A percentile compares a stretch with the other conserved stretches of the same genome.
Conservation (phyloP, 805 yeast genomes). For the Barnettozyma sp. region DNA sequence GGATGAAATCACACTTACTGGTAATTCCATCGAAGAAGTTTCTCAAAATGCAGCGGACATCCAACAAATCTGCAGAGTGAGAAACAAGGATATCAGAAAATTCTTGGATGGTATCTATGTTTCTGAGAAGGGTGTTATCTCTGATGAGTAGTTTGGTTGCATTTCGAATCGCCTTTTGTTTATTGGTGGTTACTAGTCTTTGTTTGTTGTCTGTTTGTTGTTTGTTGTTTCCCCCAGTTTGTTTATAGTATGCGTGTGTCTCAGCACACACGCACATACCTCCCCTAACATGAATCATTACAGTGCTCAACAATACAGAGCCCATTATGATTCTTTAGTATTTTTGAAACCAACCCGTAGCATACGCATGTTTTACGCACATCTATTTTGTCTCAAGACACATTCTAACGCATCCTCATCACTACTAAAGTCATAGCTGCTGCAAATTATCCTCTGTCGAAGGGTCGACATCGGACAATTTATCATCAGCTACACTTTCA, state of each 20-base stretch:
- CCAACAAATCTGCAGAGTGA: conserved; percentile 96
- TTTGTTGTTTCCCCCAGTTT: not conserved
- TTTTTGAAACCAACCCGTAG: too few relatives aligned
- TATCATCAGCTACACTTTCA: too few relatives aligned
- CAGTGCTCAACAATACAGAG: conserved; percentile 15
- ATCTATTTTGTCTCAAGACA: too few relatives aligned
- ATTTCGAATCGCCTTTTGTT: not conserved
- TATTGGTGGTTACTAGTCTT: conserved; percentile 1
- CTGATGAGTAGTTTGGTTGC: conserved; percentile 32
- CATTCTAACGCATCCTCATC: too few relatives aligned
- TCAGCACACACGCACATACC: too few relatives aligned
- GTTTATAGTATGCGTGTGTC: too few relatives aligned
- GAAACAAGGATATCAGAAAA: conserved; percentile 99
- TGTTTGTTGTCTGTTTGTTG: conserved; percentile 5
- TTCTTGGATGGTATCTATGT: conserved; percentile 99
- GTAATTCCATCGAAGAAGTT: conserved; percentile 96
- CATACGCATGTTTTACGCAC: too few relatives aligned
- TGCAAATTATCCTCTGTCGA: too few relatives aligned
- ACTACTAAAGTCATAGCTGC: too few relatives aligned
- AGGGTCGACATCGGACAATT: too few relatives aligned
- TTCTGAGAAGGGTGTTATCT: conserved; percentile 87
- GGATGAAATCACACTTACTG: conserved; percentile 89
- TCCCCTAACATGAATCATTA: conserved; percentile 11
- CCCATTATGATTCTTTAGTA: conserved; percentile 13
- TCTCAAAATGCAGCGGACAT: conserved; percentile 98